A percentile compares a stretch with the other conserved stretches of the same genome.
Evolutionary conservation across 1,139 yeast species (phyloP).

Genomic region (Candida gigantensis): DNA sequence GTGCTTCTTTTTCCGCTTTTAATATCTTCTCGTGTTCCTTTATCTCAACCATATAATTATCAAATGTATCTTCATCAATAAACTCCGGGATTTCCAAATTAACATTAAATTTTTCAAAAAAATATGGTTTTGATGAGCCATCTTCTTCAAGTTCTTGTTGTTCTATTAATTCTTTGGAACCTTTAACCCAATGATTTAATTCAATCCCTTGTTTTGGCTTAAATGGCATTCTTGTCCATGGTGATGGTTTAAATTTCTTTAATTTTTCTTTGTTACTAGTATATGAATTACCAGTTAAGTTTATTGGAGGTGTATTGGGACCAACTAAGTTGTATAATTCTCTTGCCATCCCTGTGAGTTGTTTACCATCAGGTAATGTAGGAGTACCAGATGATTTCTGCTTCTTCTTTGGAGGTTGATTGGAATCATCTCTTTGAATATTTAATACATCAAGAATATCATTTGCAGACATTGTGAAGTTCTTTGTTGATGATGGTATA

Average conservation of each 20-base stretch:
- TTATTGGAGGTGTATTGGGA: conserved; percentile 87
- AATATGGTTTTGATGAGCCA: conserved; percentile 54
- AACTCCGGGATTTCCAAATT: conserved; percentile 70
- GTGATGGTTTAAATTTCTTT: conserved; percentile 67
- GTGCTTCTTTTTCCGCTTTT: conserved; percentile 18
- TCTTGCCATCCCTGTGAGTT: conserved; percentile 76
- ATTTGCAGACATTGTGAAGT: conserved; percentile 45
- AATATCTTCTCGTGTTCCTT: conserved; percentile 29
- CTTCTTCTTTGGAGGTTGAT: conserved; percentile 41
- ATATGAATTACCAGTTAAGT: conserved; percentile 48
- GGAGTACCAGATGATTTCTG: conserved; percentile 35
- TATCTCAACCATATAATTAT: conserved; percentile 45
- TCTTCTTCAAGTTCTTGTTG: conserved; percentile 24
- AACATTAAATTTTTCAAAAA: conserved; percentile 76
- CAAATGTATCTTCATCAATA: conserved; percentile 64
- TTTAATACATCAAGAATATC: conserved; percentile 82
- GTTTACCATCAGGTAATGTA: conserved; percentile 30
- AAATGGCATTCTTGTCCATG: conserved; percentile 77
- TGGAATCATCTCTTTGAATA: conserved; percentile 48
- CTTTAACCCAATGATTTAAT: conserved; percentile 89
- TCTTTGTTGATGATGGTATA: no score
- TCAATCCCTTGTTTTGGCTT: conserved; percentile 44
- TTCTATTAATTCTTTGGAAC: conserved; percentile 54
- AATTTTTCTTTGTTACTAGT: conserved; percentile 65
- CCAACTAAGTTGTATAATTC: conserved; percentile 88